phyloP scores from a whole-genome alignment of 306 rosid genomes.

The Potentilla sterilis region DNA sequence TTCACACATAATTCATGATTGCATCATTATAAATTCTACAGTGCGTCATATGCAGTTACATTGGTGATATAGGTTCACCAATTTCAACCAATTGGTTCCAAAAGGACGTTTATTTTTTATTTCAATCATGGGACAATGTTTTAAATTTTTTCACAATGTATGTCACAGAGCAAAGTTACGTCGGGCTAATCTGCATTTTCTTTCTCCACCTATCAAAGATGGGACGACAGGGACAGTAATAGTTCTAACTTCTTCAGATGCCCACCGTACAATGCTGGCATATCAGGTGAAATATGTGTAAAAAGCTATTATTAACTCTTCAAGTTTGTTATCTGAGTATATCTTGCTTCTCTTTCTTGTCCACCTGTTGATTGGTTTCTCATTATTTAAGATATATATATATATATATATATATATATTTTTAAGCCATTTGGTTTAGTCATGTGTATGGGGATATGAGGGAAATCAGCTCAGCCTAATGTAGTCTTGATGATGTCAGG shows the following conservation, averaged over 20 bases:
- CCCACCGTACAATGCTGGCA: slow-evolving; percentile 95
- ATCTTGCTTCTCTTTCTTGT: neutral
- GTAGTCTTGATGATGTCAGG: slow-evolving; percentile 47
- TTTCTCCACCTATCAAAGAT: slow-evolving; percentile 69
- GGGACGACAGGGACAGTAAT: slow-evolving; percentile 96
- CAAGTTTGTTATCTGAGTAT: neutral
- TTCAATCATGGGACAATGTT: slow-evolving; percentile 11
- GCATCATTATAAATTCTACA: neutral
- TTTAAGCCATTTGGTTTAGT: neutral
- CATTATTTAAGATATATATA: neutral
- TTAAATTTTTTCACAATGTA: neutral
- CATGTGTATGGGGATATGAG: neutral
- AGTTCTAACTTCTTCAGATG: slow-evolving; percentile 96
- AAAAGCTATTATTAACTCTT: neutral
- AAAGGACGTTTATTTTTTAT: neutral
- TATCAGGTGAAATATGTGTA: slow-evolving; percentile 62
- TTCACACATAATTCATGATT: neutral
- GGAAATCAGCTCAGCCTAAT: slow-evolving; percentile 26
- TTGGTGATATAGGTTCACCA: neutral
- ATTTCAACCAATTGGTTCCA: neutral
- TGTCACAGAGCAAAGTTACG: slow-evolving; percentile 61
- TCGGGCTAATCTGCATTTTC: slow-evolving; percentile 87
- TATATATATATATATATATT: neutral
- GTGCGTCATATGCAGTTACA: neutral
- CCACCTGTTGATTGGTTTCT: neutral